Percentiles rank a stretch among this genome's conserved stretches.
phyloP scores from a whole-genome alignment of 768 basidiomycete genomes.

The Coprinopsis marcescibilis region DNA sequence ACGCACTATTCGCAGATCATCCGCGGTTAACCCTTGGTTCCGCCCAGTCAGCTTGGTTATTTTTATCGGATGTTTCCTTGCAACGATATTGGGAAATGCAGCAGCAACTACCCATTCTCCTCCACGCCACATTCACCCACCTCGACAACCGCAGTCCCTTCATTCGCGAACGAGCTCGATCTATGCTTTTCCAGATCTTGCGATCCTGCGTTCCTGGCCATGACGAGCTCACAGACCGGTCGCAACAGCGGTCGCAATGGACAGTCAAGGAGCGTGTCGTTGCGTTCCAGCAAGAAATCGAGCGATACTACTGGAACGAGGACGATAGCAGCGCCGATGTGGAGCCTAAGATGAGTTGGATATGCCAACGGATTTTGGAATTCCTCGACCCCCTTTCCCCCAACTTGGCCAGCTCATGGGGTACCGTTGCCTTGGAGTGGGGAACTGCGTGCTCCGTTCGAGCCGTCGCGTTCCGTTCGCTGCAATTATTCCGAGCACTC shows the following conservation, averaged over 20 bases:
- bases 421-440: slow-evolving; percentile 75
- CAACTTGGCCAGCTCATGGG: slow-evolving; percentile 70
- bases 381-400: slow-evolving; percentile 68
- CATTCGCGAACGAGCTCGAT: slow-evolving; percentile 64
- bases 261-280: slow-evolving; percentile 46
- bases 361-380: slow-evolving; percentile 61
- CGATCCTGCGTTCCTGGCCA: slow-evolving; percentile 79
- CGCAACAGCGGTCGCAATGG: slow-evolving; percentile 38
- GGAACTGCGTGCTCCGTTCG: slow-evolving; percentile 85
- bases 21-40: slow-evolving; percentile 69
- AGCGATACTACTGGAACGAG: slow-evolving; percentile 64
- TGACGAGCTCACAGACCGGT: slow-evolving; percentile 62
- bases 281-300: slow-evolving; percentile 53
- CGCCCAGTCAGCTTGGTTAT: slow-evolving; percentile 85
- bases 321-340: slow-evolving; percentile 52
- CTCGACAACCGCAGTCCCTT: slow-evolving; percentile 71
- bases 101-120: slow-evolving; percentile 62
- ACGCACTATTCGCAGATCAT: slow-evolving; percentile 66
- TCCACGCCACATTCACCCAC: slow-evolving; percentile 78
- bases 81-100: slow-evolving; percentile 74
- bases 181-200: slow-evolving; percentile 80
- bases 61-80: slow-evolving; percentile 70
- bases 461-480: slow-evolving; percentile 78
- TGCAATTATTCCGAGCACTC: slow-evolving; percentile 85
- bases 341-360: slow-evolving; percentile 60